Base-by-base conservation (phyloP, 1,284 basidiomycete genomes). In the Pseudozyma hubeiensis region DNA sequence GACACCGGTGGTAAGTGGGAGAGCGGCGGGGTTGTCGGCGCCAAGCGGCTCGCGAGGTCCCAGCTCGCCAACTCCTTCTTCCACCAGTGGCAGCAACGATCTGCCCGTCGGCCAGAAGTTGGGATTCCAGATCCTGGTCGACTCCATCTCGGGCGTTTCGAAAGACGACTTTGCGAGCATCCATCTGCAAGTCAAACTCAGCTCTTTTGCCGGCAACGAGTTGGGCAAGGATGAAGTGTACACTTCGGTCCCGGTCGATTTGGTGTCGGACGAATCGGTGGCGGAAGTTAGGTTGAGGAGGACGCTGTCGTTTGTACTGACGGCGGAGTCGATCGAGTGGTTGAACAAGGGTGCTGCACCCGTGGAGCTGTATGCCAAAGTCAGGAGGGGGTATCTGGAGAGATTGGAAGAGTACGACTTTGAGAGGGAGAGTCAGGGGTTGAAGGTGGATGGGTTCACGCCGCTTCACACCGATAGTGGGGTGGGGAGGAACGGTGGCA, bases 111-210 rank as follows among this genome's bases (percentile, higher is more conserved):
- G 79, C 0, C 77, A 79, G 46, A 79, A 80, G 53, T 24, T 81
- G 4, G 78, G 78, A 4, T 68, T 80, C 35, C 78, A 80, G 64
- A 52, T 81, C 41, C 37, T 71, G 14, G 73, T 81, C 16, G 75
- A 79, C 45, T 65, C 71, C 9, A 48, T 81, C 40, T 68, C 57
- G 10, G 80, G 78, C 16, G 52, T 81, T 17, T 66, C 77, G 24
- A 33, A 35, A 7, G 70, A 69, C 3, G 57, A 77, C 30, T 79
- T 71, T 49, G 51, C 52, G 0, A 62, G 63, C 41, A 31, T 81
- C 4, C 80, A 81, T 51, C 37, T 77, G 17, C 80, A 81, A 40
- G 68, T 80, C 45, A 68, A 79, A 45, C 66, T 81, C 35, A 71
- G 72, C 52, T 66, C 77, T 30, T 68, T 81, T 51, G 74, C 75